Evolutionary conservation across 495 filamentous ascomycete genomes (phyloP).

Genomic region (Penicillium malachiteum): DNA sequence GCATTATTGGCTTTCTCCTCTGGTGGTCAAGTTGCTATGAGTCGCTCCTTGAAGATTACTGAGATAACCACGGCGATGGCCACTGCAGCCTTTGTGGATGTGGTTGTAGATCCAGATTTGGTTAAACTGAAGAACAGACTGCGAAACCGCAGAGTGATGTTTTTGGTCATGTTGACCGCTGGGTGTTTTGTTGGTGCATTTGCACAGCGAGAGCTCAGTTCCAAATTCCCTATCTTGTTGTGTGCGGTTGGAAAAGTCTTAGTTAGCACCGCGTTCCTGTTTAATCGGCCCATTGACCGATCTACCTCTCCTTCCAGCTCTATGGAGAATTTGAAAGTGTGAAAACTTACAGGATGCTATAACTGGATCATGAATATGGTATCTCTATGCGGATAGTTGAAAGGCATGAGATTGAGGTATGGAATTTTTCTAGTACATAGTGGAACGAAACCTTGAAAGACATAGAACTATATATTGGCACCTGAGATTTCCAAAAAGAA

Average conservation of each 20-base stretch:
- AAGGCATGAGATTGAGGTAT: too few species aligned
- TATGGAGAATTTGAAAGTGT: conserved; percentile 8
- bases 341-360: neutral
- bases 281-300: conserved; percentile 15
- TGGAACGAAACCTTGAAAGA: too few species aligned
- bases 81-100: conserved; percentile 61
- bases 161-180: conserved; percentile 47
- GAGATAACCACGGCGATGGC: conserved; percentile 70
- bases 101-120: conserved; percentile 54
- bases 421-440: too few species aligned
- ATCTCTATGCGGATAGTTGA: too few species aligned
- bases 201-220: conserved; percentile 14
- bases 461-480: too few species aligned
- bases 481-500: too few species aligned
- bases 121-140: conserved; percentile 43
- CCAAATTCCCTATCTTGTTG: conserved; percentile 19
- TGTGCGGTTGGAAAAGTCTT: conserved; percentile 21
- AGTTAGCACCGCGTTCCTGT: conserved; percentile 15
- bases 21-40: conserved; percentile 59
- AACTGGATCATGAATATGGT: too few species aligned
- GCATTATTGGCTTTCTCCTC: conserved; percentile 55
- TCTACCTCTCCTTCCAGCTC: neutral
- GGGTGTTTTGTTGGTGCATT: conserved; percentile 55
- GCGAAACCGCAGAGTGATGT: conserved; percentile 51
- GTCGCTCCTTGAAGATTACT: conserved; percentile 52